These are phyloP conservation scores for Kodamaea sagamina DNA, from an alignment of 805 yeast genomes.

Conservation along the genomic window DNA sequence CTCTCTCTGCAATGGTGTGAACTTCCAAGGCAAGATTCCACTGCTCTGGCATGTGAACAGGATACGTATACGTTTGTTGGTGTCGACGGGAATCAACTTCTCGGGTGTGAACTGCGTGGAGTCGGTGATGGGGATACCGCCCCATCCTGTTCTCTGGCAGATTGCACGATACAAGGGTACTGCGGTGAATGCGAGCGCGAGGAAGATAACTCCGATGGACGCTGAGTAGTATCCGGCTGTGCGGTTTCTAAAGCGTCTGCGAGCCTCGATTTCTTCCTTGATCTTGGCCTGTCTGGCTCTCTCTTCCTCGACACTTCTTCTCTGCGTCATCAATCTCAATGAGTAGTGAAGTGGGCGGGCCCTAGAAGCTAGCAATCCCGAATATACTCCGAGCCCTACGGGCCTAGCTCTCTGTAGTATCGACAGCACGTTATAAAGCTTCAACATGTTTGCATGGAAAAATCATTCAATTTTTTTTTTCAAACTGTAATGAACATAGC, in stretches of 20 bases:
- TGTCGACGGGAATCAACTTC: conserved; percentile 82
- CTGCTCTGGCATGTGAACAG: conserved; percentile 91
- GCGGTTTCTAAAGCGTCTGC: conserved; percentile 39
- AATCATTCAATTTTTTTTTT: conserved; percentile 10
- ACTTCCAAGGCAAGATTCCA: conserved; percentile 89
- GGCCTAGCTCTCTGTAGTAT: background rate
- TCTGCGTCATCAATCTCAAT: background rate
- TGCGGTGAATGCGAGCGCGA: conserved; percentile 82
- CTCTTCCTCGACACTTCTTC: conserved; percentile 7
- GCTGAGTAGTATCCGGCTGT: conserved; percentile 67
- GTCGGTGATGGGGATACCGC: conserved; percentile 94
- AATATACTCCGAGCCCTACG: background rate
- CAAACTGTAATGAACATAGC: background rate
- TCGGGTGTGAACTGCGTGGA: conserved; percentile 77
- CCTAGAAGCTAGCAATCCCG: background rate
- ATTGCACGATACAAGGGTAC: conserved; percentile 91
- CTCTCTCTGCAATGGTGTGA: conserved; percentile 91
- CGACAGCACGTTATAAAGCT: background rate
- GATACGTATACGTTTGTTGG: conserved; percentile 77
- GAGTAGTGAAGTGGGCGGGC: background rate
- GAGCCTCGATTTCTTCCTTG: conserved; percentile 27
- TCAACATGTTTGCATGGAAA: background rate
- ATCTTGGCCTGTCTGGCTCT: conserved; percentile 18
- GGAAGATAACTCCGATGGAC: conserved; percentile 67
- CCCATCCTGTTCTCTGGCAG: conserved; percentile 95